phyloP scores from a whole-genome alignment of 768 basidiomycete species.

The Paxillus involutus region DNA sequence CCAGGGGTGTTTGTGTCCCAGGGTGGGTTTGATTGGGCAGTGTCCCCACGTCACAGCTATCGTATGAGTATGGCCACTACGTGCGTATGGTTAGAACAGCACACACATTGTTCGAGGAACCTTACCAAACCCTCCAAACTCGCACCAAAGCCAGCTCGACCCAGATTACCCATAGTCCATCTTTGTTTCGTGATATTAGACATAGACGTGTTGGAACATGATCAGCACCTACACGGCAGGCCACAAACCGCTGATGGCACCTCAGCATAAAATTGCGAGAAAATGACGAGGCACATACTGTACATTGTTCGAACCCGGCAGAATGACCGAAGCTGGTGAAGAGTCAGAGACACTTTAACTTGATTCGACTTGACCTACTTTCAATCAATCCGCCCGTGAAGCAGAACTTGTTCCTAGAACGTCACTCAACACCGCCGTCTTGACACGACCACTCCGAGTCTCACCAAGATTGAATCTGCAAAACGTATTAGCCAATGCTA shows the following conservation, averaged over 20 bases:
- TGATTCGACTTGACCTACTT: slow-evolving; percentile 16
- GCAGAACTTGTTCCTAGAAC: slow-evolving; percentile 65
- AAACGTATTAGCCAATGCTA: slow-evolving; percentile 16
- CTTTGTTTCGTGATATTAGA: slow-evolving; percentile 22
- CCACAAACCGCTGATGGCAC: slow-evolving; percentile 41
- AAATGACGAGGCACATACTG: slow-evolving; percentile 18
- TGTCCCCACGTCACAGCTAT: slow-evolving; percentile 76
- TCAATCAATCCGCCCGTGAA: slow-evolving; percentile 79
- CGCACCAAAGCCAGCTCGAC: slow-evolving; percentile 55
- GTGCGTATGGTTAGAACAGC: not conserved
- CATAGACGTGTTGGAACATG: not conserved
- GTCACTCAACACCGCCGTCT: not conserved
- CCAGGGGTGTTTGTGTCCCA: slow-evolving; percentile 42
- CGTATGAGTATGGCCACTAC: slow-evolving; percentile 56
- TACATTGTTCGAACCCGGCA: slow-evolving; percentile 44
- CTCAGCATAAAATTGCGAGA: slow-evolving; percentile 5
- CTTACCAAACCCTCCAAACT: slow-evolving; percentile 63
- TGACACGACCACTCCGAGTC: not conserved
- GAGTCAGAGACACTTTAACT: slow-evolving; percentile 1
- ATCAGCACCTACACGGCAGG: slow-evolving; percentile 40
- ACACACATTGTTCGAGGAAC: slow-evolving; percentile 13
- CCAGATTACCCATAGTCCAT: slow-evolving; percentile 57
- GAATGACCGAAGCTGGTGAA: slow-evolving; percentile 32
- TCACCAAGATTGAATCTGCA: slow-evolving; percentile 32
- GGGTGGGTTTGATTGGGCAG: slow-evolving; percentile 69